Percentiles rank a stretch among this genome's conserved stretches.
Conservation (phyloP, 305 asterid genomes). For the Solanum hybrid region DNA sequence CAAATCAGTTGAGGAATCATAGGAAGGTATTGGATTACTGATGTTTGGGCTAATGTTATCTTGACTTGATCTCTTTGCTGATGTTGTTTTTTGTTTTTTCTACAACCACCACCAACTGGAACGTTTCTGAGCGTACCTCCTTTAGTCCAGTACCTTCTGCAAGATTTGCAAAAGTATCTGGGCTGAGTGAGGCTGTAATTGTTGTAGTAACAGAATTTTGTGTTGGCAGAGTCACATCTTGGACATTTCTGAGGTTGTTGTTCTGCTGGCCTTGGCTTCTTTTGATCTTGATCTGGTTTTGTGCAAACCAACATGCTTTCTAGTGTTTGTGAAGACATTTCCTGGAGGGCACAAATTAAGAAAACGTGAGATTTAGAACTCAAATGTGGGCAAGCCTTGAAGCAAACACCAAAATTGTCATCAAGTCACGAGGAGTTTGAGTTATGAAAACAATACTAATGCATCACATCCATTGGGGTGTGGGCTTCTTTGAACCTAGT, state of each 20-base stretch:
- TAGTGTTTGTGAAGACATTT: slow-evolving; percentile 57
- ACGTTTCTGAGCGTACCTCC: slow-evolving; percentile 86
- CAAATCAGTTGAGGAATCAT: slow-evolving; percentile 38
- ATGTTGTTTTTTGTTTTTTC: slow-evolving; percentile 47
- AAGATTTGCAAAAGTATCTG: slow-evolving; percentile 77
- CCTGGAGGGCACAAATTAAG: slow-evolving; percentile 22
- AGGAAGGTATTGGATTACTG: slow-evolving; percentile 5
- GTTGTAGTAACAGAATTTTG: slow-evolving; percentile 88
- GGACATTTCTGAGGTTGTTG: slow-evolving; percentile 61
- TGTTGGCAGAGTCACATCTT: slow-evolving; percentile 72
- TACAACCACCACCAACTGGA: slow-evolving; percentile 87
- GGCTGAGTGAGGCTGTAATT: slow-evolving; percentile 89
- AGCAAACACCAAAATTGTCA: background rate
- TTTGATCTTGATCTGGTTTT: slow-evolving; percentile 43
- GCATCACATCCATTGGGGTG: background rate
- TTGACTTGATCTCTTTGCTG: slow-evolving; percentile 29
- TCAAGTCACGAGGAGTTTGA: background rate
- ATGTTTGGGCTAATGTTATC: slow-evolving; percentile 16
- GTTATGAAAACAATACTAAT: background rate
- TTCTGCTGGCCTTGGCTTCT: slow-evolving; percentile 55
- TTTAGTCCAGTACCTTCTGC: slow-evolving; percentile 88
- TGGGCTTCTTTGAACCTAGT: background rate
- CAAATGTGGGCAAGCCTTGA: background rate
- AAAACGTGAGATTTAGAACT: background rate
- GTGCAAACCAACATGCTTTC: slow-evolving; percentile 70